phyloP scores from a whole-genome alignment of 768 basidiomycete genomes.

The Leccinum uliginosum region DNA sequence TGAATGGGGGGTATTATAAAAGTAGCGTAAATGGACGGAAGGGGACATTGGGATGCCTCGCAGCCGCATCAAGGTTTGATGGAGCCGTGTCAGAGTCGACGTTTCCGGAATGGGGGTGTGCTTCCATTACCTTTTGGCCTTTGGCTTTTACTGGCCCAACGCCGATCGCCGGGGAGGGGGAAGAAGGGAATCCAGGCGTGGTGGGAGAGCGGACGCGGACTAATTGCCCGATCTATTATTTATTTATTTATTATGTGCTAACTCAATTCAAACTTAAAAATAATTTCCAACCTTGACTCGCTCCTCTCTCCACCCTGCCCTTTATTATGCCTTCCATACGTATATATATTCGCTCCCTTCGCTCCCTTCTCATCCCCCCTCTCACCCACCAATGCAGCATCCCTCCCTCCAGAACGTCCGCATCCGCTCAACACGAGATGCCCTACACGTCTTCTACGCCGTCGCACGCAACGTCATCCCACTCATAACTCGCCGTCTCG shows the following conservation, averaged over 20 bases:
- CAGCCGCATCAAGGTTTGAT: conserved; percentile 27
- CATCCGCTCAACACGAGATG: conserved; percentile 74
- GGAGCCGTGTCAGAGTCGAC: conserved; percentile 2
- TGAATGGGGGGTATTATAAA: conserved; percentile 3
- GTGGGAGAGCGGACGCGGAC: background rate
- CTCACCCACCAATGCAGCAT: conserved; percentile 52
- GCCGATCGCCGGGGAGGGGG: conserved; percentile 15
- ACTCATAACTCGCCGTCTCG: conserved; percentile 76
- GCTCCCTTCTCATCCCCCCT: conserved; percentile 26
- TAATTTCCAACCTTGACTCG: conserved; percentile 30
- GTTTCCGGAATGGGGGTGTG: conserved; percentile 1
- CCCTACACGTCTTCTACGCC: conserved; percentile 76
- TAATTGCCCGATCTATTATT: conserved; percentile 19
- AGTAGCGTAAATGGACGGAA: conserved; percentile 7
- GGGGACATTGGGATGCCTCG: conserved; percentile 4
- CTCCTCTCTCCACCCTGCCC: conserved; percentile 16
- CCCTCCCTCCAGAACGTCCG: conserved; percentile 75
- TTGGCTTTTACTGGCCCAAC: conserved; percentile 12
- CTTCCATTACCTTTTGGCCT: conserved; percentile 18
- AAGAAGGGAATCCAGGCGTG: background rate
- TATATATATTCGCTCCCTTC: conserved; percentile 26
- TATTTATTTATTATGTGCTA: conserved; percentile 23
- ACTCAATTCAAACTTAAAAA: conserved; percentile 61
- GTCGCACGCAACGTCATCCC: conserved; percentile 66
- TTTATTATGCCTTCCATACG: conserved; percentile 27